Conservation (phyloP, 116 monocot species). For the Cymodocea nodosa region DNA sequence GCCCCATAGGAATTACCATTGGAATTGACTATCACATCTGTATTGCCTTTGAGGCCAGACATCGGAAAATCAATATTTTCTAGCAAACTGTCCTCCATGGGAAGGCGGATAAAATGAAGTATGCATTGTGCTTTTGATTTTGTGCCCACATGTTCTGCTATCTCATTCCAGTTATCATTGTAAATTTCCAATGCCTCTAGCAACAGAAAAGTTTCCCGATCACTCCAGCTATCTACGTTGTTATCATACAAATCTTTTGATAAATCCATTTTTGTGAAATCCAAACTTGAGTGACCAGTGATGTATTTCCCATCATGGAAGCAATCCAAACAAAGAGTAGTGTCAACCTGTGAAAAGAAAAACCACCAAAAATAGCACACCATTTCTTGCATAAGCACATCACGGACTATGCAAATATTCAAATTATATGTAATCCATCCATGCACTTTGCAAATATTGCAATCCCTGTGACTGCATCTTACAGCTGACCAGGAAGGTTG, state of each 20-base stretch:
- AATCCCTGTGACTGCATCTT: too few relatives aligned
- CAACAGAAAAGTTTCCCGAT: slow-evolving; percentile 84
- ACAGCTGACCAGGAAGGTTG: too few relatives aligned
- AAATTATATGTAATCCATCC: not conserved
- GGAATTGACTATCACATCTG: slow-evolving; percentile 17
- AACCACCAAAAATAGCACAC: not conserved
- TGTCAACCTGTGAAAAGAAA: slow-evolving; percentile 49
- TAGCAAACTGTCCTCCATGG: slow-evolving; percentile 70
- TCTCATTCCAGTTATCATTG: slow-evolving; percentile 89
- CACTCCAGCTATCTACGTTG: slow-evolving; percentile 86
- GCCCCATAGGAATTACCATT: slow-evolving; percentile 28
- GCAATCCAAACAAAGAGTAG: slow-evolving; percentile 69
- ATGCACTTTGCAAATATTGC: not conserved
- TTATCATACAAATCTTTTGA: slow-evolving; percentile 41
- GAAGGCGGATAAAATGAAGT: slow-evolving; percentile 89
- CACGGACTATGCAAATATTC: not conserved
- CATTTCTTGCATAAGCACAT: not conserved
- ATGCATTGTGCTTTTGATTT: slow-evolving; percentile 96
- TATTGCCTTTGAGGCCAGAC: slow-evolving; percentile 16
- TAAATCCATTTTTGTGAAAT: slow-evolving; percentile 56
- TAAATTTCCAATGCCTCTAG: slow-evolving; percentile 84
- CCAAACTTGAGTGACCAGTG: slow-evolving; percentile 85
- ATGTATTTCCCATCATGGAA: slow-evolving; percentile 85
- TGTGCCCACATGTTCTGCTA: slow-evolving; percentile 85
- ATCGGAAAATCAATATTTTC: slow-evolving; percentile 65